Evolutionary conservation across 345 rosid genomes (phyloP).

Genomic region (Durio zibethinus): DNA sequence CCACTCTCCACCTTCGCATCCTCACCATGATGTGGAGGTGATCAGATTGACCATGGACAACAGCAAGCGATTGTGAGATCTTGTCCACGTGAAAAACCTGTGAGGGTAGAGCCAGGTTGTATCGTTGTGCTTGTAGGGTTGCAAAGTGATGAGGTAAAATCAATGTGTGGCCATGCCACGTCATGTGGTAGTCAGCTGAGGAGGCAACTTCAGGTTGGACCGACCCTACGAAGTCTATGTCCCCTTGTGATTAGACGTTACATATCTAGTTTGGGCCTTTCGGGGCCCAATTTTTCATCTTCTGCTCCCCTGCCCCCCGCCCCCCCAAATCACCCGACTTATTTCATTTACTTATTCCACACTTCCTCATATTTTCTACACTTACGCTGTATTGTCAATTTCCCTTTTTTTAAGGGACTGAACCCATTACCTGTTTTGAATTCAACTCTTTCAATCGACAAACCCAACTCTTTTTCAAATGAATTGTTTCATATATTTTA

Average conservation of each 20-base stretch:
- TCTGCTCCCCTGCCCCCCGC: too few relatives aligned
- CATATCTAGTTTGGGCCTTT: background rate
- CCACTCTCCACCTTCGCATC: background rate
- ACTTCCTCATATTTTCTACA: background rate
- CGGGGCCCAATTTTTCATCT: background rate
- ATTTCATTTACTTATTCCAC: background rate
- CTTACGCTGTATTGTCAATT: too few relatives aligned
- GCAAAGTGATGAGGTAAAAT: background rate
- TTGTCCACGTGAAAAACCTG: conserved; percentile 9
- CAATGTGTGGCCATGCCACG: conserved; percentile 24
- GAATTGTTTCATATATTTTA: too few relatives aligned
- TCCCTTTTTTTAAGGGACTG: too few relatives aligned
- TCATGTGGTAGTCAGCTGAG: conserved; percentile 23
- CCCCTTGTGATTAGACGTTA: conserved; percentile 14
- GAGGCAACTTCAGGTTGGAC: conserved; percentile 10
- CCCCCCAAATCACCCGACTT: too few relatives aligned
- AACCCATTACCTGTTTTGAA: too few relatives aligned
- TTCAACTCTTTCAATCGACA: too few relatives aligned
- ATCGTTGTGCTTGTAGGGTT: background rate
- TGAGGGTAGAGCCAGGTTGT: background rate
- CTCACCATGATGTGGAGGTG: background rate
- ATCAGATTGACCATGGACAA: conserved; percentile 9
- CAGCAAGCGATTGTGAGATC: background rate
- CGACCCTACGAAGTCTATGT: conserved; percentile 8
- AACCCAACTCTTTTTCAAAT: too few relatives aligned